Percentiles rank a stretch among this genome's conserved stretches.
Conservation (phyloP, 2,329 filamentous ascomycete genomes). For the Cladosporium oxysporum region DNA sequence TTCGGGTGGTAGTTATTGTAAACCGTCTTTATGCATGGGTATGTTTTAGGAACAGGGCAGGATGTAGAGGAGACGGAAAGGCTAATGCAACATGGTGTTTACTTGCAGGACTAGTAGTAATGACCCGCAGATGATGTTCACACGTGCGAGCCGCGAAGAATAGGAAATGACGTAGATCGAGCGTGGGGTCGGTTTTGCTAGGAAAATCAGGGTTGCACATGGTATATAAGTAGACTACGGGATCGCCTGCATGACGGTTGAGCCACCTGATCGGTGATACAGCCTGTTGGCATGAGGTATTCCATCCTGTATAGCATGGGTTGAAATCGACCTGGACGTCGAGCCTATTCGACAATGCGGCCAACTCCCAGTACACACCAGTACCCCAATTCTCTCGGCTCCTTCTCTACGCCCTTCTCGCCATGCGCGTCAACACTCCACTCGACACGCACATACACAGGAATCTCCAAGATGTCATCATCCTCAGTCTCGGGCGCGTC, state of each 20-base stretch:
- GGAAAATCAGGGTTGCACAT: not conserved
- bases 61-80: not conserved
- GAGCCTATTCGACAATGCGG: conserved; percentile 58
- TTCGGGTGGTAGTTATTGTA: not conserved
- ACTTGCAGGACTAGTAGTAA: conserved; percentile 1
- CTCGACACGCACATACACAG: conserved; percentile 88
- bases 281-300: not conserved
- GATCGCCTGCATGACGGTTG: not conserved
- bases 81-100: conserved; percentile 13
- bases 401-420: conserved; percentile 61
- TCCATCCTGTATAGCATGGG: not conserved
- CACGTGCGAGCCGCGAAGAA: not conserved
- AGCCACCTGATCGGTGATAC: not conserved
- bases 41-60: not conserved
- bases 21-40: not conserved
- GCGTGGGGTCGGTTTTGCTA: not conserved
- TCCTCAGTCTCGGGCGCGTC: conserved; percentile 47
- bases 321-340: not conserved
- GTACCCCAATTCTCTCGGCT: conserved; percentile 87
- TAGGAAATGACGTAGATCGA: not conserved
- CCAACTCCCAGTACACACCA: conserved; percentile 93
- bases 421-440: conserved; percentile 75
- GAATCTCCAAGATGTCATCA: conserved; percentile 78
- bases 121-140: conserved; percentile 13
- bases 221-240: not conserved